Base-by-base conservation (phyloP, 768 basidiomycete genomes). In the Pleurotus ostreatus region DNA sequence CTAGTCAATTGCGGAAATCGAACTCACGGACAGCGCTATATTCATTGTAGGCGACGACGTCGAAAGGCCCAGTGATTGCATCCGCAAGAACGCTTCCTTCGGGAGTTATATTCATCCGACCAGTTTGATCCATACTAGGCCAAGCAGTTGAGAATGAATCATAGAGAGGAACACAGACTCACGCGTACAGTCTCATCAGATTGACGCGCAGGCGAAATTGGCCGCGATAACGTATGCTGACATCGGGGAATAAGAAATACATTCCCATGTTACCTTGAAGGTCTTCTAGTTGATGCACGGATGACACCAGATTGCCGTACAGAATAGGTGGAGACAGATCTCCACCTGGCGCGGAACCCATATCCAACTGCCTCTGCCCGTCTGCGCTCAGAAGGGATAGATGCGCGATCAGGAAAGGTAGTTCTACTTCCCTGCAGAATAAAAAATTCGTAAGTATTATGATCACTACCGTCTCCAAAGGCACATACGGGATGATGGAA, bases 201-300 rank as follows among this genome's bases (percentile, higher is more conserved):
- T 81, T 85, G 55, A 93, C 78, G 51, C 84, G 82, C 55, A 95
- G 77, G 64, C 84, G 82, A 72, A 86, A 97, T 15, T 77, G 80
- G 6, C 94, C 94, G 22, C 82, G 77, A 74, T 81, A 81, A 15
- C 91, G 82, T 56, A 96, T 83, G 67, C 91, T 92, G 63, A 92
- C 91, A 70, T 97, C 94, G 5, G 94, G 87, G 65, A 95, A 97
- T 54, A 94, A 71, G 64, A 97, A 94, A 69, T 89, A 94, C 45
- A 91, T 74, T n/a, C 93, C 89, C 63, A 78, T 76, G 49, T 86
- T 84, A 56, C 91, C 91, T 67, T 89, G 84, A 39, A 89, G 77
- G 68, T 96, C 90, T 59, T 88, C 83, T 63, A 94, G 74, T 49
- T 86, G 81, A 46, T 94, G 86, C 4, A 92, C 81, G 1, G 89